These are phyloP conservation scores for Epichloe baconii DNA, from an alignment of 2,329 filamentous ascomycete genomes.

Conservation along the genomic window DNA sequence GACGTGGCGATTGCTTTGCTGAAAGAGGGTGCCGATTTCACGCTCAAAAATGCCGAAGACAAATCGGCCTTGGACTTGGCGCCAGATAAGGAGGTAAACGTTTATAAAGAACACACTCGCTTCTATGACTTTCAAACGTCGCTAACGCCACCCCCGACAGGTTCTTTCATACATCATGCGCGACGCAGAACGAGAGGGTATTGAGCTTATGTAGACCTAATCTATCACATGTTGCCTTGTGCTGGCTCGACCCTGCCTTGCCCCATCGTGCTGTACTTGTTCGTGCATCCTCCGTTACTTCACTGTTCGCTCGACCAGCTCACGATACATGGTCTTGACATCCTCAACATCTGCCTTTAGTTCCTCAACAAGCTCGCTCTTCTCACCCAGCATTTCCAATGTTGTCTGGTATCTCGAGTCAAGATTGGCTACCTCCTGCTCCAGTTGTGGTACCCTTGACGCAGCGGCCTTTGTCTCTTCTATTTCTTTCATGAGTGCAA, in stretches of 20 bases:
- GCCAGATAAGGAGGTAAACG: slow-evolving; percentile 66
- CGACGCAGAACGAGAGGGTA: slow-evolving; percentile 71
- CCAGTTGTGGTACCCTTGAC: slow-evolving; percentile 47
- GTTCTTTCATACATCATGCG: slow-evolving; percentile 65
- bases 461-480: slow-evolving; percentile 54
- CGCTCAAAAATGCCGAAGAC: slow-evolving; percentile 63
- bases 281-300: slow-evolving; percentile 30
- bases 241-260: not conserved
- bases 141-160: slow-evolving; percentile 23
- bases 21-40: slow-evolving; percentile 70
- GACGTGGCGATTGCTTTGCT: slow-evolving; percentile 74
- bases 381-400: slow-evolving; percentile 89
- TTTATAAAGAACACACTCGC: not conserved
- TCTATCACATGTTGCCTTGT: not conserved
- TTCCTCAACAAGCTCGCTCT: slow-evolving; percentile 91
- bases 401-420: slow-evolving; percentile 77
- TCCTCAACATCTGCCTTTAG: slow-evolving; percentile 78
- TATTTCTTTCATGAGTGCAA: slow-evolving; percentile 74
- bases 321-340: slow-evolving; percentile 91
- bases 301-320: slow-evolving; percentile 76
- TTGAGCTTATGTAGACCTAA: slow-evolving; percentile 34
- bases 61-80: slow-evolving; percentile 65
- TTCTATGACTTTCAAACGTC: slow-evolving; percentile 1
- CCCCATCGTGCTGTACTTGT: not conserved
- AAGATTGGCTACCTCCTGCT: slow-evolving; percentile 54